A percentile compares a stretch with the other conserved stretches of the same genome.
These are phyloP conservation scores for Prunus dulcis DNA, from an alignment of 306 rosid genomes.

Conservation along the genomic window DNA sequence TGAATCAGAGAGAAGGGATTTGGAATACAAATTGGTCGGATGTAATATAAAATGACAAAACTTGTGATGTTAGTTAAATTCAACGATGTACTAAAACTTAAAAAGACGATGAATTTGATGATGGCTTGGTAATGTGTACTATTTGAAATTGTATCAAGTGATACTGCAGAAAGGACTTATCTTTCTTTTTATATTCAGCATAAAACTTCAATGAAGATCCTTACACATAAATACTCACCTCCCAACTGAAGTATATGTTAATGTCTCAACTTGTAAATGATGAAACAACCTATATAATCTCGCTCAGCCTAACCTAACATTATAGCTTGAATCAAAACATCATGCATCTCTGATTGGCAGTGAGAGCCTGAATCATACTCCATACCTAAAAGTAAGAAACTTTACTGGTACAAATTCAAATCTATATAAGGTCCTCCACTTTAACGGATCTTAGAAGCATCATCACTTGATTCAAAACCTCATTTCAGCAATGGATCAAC, in stretches of 20 bases:
- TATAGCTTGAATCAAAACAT: not conserved
- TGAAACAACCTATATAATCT: not conserved
- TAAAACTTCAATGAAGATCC: no score
- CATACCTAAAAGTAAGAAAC: not conserved
- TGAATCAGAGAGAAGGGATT: not conserved
- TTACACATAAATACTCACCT: no score
- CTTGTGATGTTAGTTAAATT: not conserved
- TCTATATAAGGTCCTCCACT: conserved; percentile 14
- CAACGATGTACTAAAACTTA: not conserved
- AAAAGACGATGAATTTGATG: not conserved
- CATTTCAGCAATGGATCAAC: conserved; percentile 6
- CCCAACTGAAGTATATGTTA: no score
- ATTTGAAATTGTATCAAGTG: not conserved
- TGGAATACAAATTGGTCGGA: conserved; percentile 2
- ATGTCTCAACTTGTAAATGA: not conserved
- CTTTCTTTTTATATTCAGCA: not conserved
- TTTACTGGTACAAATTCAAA: not conserved
- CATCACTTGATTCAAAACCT: not conserved
- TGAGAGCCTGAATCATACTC: not conserved
- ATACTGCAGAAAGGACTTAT: not conserved
- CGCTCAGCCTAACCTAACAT: not conserved
- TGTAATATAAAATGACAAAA: not conserved
- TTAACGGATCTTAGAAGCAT: not conserved
- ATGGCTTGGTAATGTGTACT: not conserved
- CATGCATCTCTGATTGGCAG: not conserved